These are phyloP conservation scores for Xylaria grammica DNA, from an alignment of 495 filamentous ascomycete genomes.

Conservation along the genomic window DNA sequence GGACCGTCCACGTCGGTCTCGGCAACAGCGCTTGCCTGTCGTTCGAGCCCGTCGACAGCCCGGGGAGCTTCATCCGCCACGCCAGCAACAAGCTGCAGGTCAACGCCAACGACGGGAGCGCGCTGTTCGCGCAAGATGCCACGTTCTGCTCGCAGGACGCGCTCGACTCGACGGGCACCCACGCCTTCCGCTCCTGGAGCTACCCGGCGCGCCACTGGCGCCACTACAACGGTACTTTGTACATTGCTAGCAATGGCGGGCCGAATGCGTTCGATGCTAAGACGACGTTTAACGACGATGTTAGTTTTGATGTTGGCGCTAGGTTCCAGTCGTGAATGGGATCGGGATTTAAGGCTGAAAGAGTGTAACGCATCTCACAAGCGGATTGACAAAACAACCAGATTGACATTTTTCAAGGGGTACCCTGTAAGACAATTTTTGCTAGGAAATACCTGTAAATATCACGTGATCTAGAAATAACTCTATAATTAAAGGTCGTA, in stretches of 20 bases:
- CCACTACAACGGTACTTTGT: slow-evolving; percentile 51
- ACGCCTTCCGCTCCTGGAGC: slow-evolving; percentile 57
- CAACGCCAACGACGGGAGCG: slow-evolving; percentile 54
- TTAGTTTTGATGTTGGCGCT: slow-evolving; percentile 49
- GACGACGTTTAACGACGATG: slow-evolving; percentile 53
- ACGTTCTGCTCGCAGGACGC: slow-evolving; percentile 58
- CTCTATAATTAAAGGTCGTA: too few species aligned
- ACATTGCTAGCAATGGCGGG: slow-evolving; percentile 59
- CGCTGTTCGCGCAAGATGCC: slow-evolving; percentile 58
- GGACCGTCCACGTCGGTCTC: slow-evolving; percentile 58
- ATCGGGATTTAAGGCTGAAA: neutral
- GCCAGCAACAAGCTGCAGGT: slow-evolving; percentile 50
- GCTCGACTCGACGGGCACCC: slow-evolving; percentile 49
- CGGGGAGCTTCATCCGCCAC: slow-evolving; percentile 62
- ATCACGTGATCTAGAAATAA: too few species aligned
- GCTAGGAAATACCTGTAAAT: too few species aligned
- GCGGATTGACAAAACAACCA: too few species aligned
- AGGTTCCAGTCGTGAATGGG: slow-evolving; percentile 36
- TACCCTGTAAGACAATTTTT: too few species aligned
- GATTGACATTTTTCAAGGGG: too few species aligned
- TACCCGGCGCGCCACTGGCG: slow-evolving; percentile 60
- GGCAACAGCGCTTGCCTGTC: slow-evolving; percentile 58
- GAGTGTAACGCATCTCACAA: too few species aligned
- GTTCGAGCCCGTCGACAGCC: slow-evolving; percentile 61
- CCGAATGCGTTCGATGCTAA: slow-evolving; percentile 53